A percentile compares a stretch with the other conserved stretches of the same genome.
phyloP scores from a whole-genome alignment of 371 early-diverging fungal genomes.

The Capniomyces stellatus region DNA sequence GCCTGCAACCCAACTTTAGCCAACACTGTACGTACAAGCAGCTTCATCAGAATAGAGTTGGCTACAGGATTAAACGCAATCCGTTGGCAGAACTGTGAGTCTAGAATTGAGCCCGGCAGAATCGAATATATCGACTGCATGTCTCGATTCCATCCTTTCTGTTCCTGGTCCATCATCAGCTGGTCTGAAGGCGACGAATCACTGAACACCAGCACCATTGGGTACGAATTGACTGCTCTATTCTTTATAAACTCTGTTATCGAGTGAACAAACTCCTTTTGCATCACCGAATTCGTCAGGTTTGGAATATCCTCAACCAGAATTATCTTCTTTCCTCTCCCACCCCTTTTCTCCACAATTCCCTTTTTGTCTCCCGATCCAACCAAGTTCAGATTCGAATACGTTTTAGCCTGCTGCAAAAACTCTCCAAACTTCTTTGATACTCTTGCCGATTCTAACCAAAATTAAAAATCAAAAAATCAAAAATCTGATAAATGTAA shows the following conservation, averaged over 20 bases:
- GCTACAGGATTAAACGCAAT: constrained; percentile 22
- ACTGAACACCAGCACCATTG: constrained; percentile 1
- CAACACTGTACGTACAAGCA: not conserved
- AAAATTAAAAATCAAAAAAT: not conserved
- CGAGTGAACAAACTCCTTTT: not conserved
- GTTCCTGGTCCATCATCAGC: no score
- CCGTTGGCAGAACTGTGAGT: constrained; percentile 13
- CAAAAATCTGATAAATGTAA: not conserved
- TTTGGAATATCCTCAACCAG: constrained; percentile 7
- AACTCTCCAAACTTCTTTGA: constrained; percentile 4
- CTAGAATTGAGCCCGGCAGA: constrained; percentile 7
- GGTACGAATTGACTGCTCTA: not conserved
- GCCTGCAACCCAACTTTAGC: not conserved
- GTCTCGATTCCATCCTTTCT: no score
- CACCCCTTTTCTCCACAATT: not conserved
- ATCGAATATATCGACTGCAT: not conserved
- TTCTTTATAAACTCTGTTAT: not conserved
- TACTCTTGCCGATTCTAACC: not conserved
- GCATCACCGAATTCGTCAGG: not conserved
- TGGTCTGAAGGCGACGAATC: not conserved
- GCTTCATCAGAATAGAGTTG: constrained; percentile 18
- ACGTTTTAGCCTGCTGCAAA: not conserved
- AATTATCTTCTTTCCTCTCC: not conserved
- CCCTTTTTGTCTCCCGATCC: not conserved
- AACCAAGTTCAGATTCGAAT: constrained; percentile 2